Evolutionary conservation across 805 yeast species (phyloP).

Genomic region (Starmerella bacillaris): DNA sequence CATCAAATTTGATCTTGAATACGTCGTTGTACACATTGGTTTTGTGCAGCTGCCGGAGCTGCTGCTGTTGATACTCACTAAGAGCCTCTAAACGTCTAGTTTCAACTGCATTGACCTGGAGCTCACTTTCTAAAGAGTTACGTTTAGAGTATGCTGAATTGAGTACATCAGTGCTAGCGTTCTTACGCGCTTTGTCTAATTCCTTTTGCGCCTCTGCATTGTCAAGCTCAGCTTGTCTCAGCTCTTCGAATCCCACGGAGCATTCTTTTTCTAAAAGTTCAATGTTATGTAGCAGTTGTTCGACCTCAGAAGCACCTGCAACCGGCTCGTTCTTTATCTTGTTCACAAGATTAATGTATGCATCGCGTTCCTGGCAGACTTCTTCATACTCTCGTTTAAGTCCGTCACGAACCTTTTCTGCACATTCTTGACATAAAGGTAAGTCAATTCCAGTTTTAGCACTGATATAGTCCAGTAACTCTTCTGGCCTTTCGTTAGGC

Average conservation of each 20-base stretch:
- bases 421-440: constrained; percentile 82
- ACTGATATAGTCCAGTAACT: constrained; percentile 55
- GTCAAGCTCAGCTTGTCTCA: constrained; percentile 22
- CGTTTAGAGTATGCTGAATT: constrained; percentile 34
- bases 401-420: constrained; percentile 43
- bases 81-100: constrained; percentile 46
- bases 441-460: constrained; percentile 58
- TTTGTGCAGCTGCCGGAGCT: constrained; percentile 50
- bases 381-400: constrained; percentile 55
- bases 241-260: constrained; percentile 22
- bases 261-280: constrained; percentile 28
- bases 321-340: constrained; percentile 43
- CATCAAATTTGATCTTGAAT: constrained; percentile 69
- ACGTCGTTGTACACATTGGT: constrained; percentile 71
- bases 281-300: constrained; percentile 31
- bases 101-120: constrained; percentile 34
- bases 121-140: constrained; percentile 40
- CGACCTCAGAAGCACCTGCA: constrained; percentile 29
- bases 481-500: constrained; percentile 28
- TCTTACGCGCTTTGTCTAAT: constrained; percentile 26
- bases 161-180: constrained; percentile 24
- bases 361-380: constrained; percentile 58
- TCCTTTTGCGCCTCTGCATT: constrained; percentile 22
- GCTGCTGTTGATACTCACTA: constrained; percentile 43
- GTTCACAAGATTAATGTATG: constrained; percentile 53